Conservation (phyloP, 1,284 basidiomycete species). For the Papiliotrema fonsecae region DNA sequence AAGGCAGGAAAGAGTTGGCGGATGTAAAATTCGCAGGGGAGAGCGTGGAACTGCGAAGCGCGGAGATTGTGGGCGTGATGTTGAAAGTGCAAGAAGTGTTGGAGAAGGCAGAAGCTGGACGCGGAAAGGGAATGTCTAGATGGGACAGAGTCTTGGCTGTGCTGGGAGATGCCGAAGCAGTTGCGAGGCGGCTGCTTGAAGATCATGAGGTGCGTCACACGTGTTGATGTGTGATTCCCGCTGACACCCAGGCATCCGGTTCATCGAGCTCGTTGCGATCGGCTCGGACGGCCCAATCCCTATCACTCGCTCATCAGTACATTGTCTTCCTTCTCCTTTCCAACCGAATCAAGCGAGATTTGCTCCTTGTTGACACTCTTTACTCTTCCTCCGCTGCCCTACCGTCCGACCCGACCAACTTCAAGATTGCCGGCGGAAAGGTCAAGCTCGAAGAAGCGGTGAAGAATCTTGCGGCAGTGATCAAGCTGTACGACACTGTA, state of each 20-base stretch:
- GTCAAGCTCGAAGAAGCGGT: constrained; percentile 51
- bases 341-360: constrained; percentile 78
- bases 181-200: constrained; percentile 70
- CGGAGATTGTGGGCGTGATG: constrained; percentile 84
- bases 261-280: constrained; percentile 33
- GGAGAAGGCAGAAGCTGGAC: constrained; percentile 49
- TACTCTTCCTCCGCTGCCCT: constrained; percentile 43
- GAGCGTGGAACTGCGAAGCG: constrained; percentile 78
- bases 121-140: constrained; percentile 49
- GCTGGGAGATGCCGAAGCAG: constrained; percentile 79
- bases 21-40: constrained; percentile 75
- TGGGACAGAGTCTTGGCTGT: constrained; percentile 78
- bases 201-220: constrained; percentile 65
- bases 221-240: too few species aligned
- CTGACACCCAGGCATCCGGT: constrained; percentile 21
- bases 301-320: constrained; percentile 78
- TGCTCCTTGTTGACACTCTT: constrained; percentile 69
- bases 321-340: constrained; percentile 80
- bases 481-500: constrained; percentile 80
- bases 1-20: constrained; percentile 56
- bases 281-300: constrained; percentile 36
- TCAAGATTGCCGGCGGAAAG: constrained; percentile 36
- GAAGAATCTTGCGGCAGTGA: constrained; percentile 68
- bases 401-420: constrained; percentile 31
- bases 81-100: constrained; percentile 77